Conservation (phyloP, 345 rosid genomes). For the Corchorus olitorius region DNA sequence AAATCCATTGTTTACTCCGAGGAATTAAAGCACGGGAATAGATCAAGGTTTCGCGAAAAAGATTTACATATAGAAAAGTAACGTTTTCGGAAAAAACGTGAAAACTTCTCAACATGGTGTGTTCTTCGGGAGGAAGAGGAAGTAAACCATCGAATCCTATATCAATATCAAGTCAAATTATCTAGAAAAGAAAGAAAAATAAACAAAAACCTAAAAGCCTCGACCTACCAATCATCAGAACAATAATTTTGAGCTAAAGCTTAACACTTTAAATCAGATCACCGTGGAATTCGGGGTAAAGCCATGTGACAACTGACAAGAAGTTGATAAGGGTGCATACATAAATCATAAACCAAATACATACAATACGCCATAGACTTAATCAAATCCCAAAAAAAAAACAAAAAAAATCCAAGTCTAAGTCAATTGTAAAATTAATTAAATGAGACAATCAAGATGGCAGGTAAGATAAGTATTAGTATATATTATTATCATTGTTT, state of each 20-base stretch:
- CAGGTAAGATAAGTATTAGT: not conserved
- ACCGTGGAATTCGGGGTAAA: not conserved
- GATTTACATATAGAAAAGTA: not conserved
- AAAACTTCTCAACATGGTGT: not conserved
- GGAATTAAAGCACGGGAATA: not conserved
- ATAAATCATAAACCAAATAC: not conserved
- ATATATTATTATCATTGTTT: not conserved
- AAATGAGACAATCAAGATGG: not conserved
- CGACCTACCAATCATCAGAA: not conserved
- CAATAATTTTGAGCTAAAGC: not conserved
- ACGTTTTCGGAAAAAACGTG: not conserved
- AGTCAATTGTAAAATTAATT: conserved; percentile 3
- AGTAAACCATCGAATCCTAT: not conserved
- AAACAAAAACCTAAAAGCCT: not conserved
- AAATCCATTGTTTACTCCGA: not conserved
- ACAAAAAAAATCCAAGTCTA: conserved; percentile 2
- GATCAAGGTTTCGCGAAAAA: not conserved
- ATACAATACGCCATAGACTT: not conserved
- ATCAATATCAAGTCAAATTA: not conserved
- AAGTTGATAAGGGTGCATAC: no score
- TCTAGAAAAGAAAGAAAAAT: not conserved
- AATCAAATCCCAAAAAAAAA: no score
- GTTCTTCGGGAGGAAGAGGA: not conserved
- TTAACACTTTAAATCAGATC: not conserved
- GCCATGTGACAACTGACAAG: not conserved